Conservation (phyloP, 2,329 filamentous ascomycete genomes). For the Ceratocystis alfenasii region DNA sequence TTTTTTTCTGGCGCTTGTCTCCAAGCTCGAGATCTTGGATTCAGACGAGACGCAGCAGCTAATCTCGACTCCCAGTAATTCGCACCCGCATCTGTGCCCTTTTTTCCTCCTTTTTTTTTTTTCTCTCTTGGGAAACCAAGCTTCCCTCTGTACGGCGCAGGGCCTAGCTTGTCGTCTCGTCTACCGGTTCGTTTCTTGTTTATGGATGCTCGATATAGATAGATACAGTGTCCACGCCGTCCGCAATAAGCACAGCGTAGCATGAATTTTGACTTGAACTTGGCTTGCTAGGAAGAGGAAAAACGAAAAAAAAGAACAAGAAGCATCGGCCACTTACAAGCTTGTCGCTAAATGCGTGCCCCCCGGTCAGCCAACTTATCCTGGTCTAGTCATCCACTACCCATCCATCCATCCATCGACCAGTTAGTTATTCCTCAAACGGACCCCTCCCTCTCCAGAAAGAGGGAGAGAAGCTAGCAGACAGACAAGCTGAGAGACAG, state of each 20-base stretch:
- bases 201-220: background rate
- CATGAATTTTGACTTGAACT: background rate
- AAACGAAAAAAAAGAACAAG: background rate
- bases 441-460: background rate
- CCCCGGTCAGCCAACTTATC: background rate
- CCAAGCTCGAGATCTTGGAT: background rate
- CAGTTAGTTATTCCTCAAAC: background rate
- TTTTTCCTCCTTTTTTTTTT: background rate
- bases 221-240: background rate
- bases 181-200: background rate
- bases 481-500: background rate
- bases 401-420: background rate
- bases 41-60: background rate
- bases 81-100: background rate
- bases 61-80: background rate
- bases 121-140: background rate
- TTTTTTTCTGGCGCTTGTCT: background rate
- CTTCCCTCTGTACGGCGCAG: background rate
- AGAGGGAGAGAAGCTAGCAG: background rate
- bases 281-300: background rate
- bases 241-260: background rate
- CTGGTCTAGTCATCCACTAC: background rate
- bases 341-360: constrained; percentile 10
- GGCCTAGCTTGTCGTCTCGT: background rate
- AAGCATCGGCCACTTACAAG: constrained; percentile 12